phyloP scores from a whole-genome alignment of 208 protist species.

The Strigomonas galati region DNA sequence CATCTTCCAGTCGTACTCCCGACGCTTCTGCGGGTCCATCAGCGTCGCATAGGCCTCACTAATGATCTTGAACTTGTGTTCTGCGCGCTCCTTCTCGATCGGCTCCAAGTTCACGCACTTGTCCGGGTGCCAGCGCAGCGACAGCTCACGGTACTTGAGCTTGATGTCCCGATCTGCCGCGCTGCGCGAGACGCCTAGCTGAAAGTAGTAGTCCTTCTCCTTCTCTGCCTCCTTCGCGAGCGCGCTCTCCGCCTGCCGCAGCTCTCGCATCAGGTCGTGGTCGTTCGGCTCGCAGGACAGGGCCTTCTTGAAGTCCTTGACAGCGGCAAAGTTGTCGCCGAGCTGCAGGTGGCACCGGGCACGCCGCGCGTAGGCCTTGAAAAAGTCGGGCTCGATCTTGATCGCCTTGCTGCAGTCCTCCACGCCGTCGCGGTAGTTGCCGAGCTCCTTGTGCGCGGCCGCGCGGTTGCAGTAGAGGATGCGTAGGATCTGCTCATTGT shows the following conservation, averaged over 20 bases:
- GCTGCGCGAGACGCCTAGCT: conserved; percentile 68
- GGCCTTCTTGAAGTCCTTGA: conserved; percentile 84
- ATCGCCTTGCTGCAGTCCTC: conserved; percentile 89
- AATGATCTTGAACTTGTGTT: conserved; percentile 91
- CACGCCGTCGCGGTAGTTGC: conserved; percentile 79
- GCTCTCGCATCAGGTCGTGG: conserved; percentile 64
- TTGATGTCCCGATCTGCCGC: conserved; percentile 81
- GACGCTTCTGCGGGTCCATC: conserved; percentile 63
- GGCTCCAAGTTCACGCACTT: conserved; percentile 77
- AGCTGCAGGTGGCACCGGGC: conserved; percentile 82
- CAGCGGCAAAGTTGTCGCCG: conserved; percentile 72
- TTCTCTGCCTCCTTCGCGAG: conserved; percentile 73
- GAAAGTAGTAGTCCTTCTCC: conserved; percentile 88
- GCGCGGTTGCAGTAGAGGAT: conserved; percentile 92
- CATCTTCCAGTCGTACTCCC: conserved; percentile 82
- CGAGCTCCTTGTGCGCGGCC: conserved; percentile 86
- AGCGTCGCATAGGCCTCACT: conserved; percentile 81
- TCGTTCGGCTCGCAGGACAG: conserved; percentile 66
- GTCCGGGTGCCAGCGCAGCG: conserved; percentile 88
- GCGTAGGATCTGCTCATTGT: conserved; percentile 80
- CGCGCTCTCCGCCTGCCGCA: conserved; percentile 61
- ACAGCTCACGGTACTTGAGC: conserved; percentile 85
- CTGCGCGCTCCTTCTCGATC: conserved; percentile 63
- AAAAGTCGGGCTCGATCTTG: conserved; percentile 76
- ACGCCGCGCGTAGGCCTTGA: conserved; percentile 87